Evolutionary conservation across 495 filamentous ascomycete species (phyloP).

Genomic region (Apodospora peruviana): DNA sequence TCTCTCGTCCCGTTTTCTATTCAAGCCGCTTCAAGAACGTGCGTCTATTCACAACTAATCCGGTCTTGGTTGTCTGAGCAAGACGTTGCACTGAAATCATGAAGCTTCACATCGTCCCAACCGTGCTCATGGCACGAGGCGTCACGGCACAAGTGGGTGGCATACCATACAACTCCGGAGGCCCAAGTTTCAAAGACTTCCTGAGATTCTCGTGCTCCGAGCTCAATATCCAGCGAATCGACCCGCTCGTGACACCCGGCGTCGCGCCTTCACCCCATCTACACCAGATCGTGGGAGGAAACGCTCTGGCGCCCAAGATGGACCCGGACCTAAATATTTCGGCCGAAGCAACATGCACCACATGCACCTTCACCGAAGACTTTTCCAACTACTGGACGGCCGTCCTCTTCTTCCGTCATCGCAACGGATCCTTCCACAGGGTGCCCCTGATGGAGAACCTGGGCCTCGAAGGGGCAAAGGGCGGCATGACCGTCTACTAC

Average conservation of each 20-base stretch:
- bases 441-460: constrained; percentile 21
- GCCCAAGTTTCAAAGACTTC: constrained; percentile 59
- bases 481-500: constrained; percentile 37
- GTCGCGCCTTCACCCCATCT: constrained; percentile 11
- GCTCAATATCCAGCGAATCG: constrained; percentile 13
- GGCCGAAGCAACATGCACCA: constrained; percentile 21
- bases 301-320: constrained; percentile 22
- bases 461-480: constrained; percentile 10
- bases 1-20: too few species aligned
- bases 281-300: constrained; percentile 14
- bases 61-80: too few species aligned
- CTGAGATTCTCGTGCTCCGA: constrained; percentile 55
- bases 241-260: constrained; percentile 14
- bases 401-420: constrained; percentile 25
- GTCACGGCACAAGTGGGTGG: too few species aligned
- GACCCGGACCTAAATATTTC: constrained; percentile 16
- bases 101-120: too few species aligned
- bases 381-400: constrained; percentile 37
- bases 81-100: too few species aligned
- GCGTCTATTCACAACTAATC: too few species aligned
- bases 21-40: too few species aligned
- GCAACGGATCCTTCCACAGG: constrained; percentile 30
- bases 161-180: too few species aligned
- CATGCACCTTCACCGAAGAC: constrained; percentile 25
- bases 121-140: too few species aligned